Conservation (phyloP, 805 yeast genomes). For the Candida piceae region DNA sequence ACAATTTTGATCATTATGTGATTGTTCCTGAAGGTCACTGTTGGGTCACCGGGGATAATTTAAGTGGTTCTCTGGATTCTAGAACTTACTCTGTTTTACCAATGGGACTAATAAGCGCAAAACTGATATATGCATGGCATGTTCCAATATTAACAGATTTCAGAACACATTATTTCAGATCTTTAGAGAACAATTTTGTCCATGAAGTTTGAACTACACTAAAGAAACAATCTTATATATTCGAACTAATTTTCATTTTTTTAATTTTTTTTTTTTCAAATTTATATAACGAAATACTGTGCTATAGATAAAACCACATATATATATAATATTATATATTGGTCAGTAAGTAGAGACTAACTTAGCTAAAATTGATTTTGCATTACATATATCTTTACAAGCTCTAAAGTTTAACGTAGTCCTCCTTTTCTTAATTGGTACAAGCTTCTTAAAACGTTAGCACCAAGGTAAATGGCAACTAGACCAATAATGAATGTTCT, state of each 20-base stretch:
- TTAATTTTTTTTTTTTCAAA: too few species aligned
- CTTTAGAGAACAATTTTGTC: conserved; percentile 47
- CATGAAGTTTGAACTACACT: conserved; percentile 23
- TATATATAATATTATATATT: too few species aligned
- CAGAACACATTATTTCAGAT: conserved; percentile 50
- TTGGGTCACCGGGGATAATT: conserved; percentile 96
- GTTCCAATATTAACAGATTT: conserved; percentile 29
- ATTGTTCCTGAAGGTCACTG: conserved; percentile 90
- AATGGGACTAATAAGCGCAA: conserved; percentile 82
- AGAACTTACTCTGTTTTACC: conserved; percentile 89
- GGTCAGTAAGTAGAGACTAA: too few species aligned
- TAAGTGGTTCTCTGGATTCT: conserved; percentile 83
- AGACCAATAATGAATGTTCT: conserved; percentile 44
- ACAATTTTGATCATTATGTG: conserved; percentile 47
- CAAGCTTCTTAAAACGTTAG: conserved; percentile 51
- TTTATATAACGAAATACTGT: too few species aligned
- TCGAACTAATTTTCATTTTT: too few species aligned
- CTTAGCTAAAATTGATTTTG: too few species aligned
- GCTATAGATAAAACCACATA: too few species aligned
- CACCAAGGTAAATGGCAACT: conserved; percentile 55
- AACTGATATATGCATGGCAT: conserved; percentile 67
- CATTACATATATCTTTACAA: too few species aligned
- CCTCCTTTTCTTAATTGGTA: conserved; percentile 26
- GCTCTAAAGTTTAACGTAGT: conserved; percentile 17
- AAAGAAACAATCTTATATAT: too few species aligned